Evolutionary conservation across 2,329 filamentous ascomycete genomes (phyloP).

Genomic region (Acrocalymma vagum): DNA sequence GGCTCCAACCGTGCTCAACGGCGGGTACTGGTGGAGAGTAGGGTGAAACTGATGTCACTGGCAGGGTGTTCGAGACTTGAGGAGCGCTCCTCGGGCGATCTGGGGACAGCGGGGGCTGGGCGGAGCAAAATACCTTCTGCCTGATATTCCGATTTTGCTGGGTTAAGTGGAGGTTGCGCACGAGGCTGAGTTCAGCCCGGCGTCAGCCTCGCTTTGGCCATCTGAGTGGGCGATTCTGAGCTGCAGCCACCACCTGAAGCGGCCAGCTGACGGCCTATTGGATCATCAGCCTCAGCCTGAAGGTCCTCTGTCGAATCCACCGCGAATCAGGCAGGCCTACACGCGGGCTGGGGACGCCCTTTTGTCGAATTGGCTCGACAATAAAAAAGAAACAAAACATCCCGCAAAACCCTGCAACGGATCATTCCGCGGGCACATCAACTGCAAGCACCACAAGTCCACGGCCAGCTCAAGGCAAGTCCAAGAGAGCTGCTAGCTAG

Average conservation of each 20-base stretch:
- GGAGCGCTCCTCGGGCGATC: constrained; percentile 33
- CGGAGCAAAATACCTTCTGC: constrained; percentile 42
- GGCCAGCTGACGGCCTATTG: constrained; percentile 45
- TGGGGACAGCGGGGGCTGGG: constrained; percentile 39
- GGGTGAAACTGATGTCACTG: constrained; percentile 22
- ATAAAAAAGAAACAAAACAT: constrained; percentile 41
- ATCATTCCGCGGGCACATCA: constrained; percentile 35
- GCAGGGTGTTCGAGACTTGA: constrained; percentile 28
- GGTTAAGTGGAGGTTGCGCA: constrained; percentile 35
- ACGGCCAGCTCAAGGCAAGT: no score
- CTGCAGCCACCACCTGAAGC: constrained; percentile 47
- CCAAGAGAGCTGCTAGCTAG: constrained; percentile 28
- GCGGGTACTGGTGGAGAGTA: constrained; percentile 22
- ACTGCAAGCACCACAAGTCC: no score
- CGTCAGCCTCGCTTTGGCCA: constrained; percentile 49
- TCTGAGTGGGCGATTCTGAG: constrained; percentile 44
- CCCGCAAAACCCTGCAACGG: constrained; percentile 40
- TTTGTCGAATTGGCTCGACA: constrained; percentile 34
- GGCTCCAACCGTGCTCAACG: constrained; percentile 36
- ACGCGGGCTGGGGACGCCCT: constrained; percentile 30
- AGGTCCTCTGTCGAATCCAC: constrained; percentile 24
- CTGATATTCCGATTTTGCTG: constrained; percentile 46
- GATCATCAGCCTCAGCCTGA: constrained; percentile 40
- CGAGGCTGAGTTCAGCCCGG: constrained; percentile 47
- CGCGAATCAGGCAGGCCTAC: constrained; percentile 37